Evolutionary conservation across 768 basidiomycete genomes (phyloP), one percentile per base, ranked within the genome.

Genomic region (Mycena olivaceomarginata): DNA sequence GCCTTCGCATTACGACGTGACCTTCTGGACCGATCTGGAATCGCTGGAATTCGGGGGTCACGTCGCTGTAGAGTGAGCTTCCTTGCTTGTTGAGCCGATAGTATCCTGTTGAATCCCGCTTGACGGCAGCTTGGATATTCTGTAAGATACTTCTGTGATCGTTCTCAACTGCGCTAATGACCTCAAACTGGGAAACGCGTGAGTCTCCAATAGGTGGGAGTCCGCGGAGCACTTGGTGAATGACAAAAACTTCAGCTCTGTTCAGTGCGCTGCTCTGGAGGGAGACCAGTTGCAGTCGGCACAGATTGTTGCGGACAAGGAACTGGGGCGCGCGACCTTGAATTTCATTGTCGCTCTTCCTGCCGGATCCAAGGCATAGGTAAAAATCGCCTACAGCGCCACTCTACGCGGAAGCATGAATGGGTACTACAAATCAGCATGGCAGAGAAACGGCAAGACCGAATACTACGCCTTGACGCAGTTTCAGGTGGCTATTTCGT

Each of bases 391-490:
- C 6, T 98, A 94, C 86, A 88, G 86, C 18, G 93, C 92, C 13
- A 88, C 90, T 80, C 88, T 99, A 60, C 92, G 90, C 2, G 91
- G 90, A 53, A 89, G 87, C 73, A 95, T 98, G 96, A 91, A 91
- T 82, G 97, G 96, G 40, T 97, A 97, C 85, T 97, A 97, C 87
- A 92, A 91, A 78, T 93, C 94, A 40, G 85, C 90, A 15, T 93
- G 90, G 83, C 90, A 94, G 82, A 84, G 90, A 48, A 91, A 93
- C 59, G 93, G 93, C 40, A 90, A 92, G 80, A 91, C 91, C 79
- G 91, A 92, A 81, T 88, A 90, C 76, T 95, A 95, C 82, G 90
- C 94, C 39, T 87, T 99, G 65, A 98, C 98, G 40, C 98, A 99
- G 85, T 98, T 97, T 80, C 96, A 95, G 89, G 95, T 92, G 73